Evolutionary conservation across 257 asterid species (phyloP), one percentile per base, ranked within the genome.

Genomic region (Plectranthus barbatus): DNA sequence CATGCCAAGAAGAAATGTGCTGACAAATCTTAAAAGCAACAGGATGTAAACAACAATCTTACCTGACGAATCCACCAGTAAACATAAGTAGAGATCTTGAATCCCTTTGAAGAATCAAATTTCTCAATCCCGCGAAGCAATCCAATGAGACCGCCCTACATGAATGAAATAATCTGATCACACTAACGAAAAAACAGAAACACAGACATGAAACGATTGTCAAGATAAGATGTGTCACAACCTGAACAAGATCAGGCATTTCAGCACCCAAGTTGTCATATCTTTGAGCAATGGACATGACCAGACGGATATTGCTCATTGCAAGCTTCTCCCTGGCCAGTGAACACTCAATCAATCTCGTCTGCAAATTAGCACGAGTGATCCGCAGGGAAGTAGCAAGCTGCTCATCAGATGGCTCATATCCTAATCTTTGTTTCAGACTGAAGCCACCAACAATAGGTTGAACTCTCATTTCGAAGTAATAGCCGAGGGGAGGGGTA

Each of bases 61-160:
- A 91, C 97, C 97, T 86, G 97, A 39, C 97, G 88, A 65, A 92
- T 92, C 97, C 97, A 92, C 99, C 99, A 92, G 67, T 89, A 92
- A 54, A 92, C 99, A 60, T 92, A 92, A 41, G 99, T 92, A 12
- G 99, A 92, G 66, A 92, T 86, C 87, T 83, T 92, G 74, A 85
- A 92, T 44, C 99, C 99, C 82, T 87, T 92, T 6, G 95, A 83
- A 51, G 96, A 81, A 73, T 92, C 99, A 54, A 80, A 92, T 76
- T 92, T 92, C 82, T 89, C 97, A 61, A 92, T 92, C 46, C 99
- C 99, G 44, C 97, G 74, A 47, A 92, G 95, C 63, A 92, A 80
- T 58, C 99, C 97, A 71, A 89, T 83, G 39, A 89, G 80, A 45
- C 99, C 99, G 41, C 94, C 99, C 97, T 90, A 56, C 70, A 81